Percentiles rank a stretch among this genome's conserved stretches.
Evolutionary conservation across 2,329 filamentous ascomycete species (phyloP).

Genomic region (Aureobasidium sp.): DNA sequence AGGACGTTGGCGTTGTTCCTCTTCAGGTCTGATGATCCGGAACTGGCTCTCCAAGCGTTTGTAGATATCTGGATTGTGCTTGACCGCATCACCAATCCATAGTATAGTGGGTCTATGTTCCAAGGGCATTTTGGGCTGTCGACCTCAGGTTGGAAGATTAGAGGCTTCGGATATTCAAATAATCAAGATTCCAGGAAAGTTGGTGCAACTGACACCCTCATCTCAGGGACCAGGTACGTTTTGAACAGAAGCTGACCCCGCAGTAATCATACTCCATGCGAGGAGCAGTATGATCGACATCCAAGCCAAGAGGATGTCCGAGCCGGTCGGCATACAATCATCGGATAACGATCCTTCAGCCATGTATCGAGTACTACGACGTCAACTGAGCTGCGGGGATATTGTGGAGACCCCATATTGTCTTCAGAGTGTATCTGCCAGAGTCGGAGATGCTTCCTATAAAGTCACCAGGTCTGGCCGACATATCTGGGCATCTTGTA

Average conservation of each 20-base stretch:
- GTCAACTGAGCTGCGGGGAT: not conserved
- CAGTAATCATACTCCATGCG: not conserved
- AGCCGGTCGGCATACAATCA: not conserved
- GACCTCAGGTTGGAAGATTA: not conserved
- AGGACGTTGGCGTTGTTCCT: conserved; percentile 41
- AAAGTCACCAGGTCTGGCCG: not conserved
- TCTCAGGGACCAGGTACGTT: not conserved
- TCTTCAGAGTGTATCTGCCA: not conserved
- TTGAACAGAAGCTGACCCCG: not conserved
- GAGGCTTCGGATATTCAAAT: not conserved
- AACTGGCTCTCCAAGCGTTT: conserved; percentile 40
- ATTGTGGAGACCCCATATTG: not conserved
- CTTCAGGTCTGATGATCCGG: conserved; percentile 38
- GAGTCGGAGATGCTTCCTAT: not conserved
- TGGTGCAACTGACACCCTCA: too few species aligned
- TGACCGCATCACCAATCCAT: conserved; percentile 49
- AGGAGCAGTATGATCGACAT: not conserved
- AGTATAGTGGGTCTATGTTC: conserved; percentile 42
- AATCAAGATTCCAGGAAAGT: not conserved
- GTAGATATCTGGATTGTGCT: conserved; percentile 51
- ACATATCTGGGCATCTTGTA: not conserved
- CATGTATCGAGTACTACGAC: not conserved
- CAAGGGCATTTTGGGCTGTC: conserved; percentile 5
- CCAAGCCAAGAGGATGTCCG: not conserved
- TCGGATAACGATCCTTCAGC: not conserved